phyloP scores from a whole-genome alignment of 2,329 filamentous ascomycete genomes.

The Colletotrichum falcatum region DNA sequence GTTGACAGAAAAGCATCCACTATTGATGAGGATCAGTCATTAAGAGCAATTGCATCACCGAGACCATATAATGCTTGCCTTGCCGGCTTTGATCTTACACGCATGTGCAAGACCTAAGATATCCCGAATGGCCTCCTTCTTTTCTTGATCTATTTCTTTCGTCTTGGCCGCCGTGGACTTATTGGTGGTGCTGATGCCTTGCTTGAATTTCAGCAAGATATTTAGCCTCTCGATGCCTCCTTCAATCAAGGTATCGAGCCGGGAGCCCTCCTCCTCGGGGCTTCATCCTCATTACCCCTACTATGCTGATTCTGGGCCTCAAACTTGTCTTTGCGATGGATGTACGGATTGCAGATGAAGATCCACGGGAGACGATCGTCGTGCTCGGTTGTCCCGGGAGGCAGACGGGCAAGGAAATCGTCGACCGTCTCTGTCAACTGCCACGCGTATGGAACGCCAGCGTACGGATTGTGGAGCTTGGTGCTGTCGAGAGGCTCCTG shows the following conservation, averaged over 20 bases:
- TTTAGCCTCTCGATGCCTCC: conserved; percentile 64
- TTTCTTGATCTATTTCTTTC: conserved; percentile 62
- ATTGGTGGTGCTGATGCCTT: conserved; percentile 55
- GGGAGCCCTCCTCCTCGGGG: conserved; percentile 57
- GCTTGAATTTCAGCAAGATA: conserved; percentile 61
- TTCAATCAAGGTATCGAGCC: conserved; percentile 62
- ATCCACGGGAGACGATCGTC: conserved; percentile 72
- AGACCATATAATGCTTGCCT: conserved; percentile 58
- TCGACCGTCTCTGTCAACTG: conserved; percentile 73
- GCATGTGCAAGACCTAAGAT: conserved; percentile 72
- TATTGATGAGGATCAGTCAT: conserved; percentile 46
- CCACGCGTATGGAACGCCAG: conserved; percentile 66
- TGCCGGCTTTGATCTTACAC: conserved; percentile 72
- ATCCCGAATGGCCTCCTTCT: conserved; percentile 61
- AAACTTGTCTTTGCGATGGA: conserved; percentile 51
- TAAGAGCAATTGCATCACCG: neutral
- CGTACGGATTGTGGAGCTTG: conserved; percentile 69
- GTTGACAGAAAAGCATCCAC: conserved; percentile 80
- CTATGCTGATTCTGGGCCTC: conserved; percentile 52
- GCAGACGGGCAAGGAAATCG: conserved; percentile 75
- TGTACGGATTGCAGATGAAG: conserved; percentile 75
- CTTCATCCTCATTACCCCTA: conserved; percentile 62
- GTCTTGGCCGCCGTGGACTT: conserved; percentile 53
- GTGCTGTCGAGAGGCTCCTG: conserved; percentile 19
- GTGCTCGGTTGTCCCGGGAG: conserved; percentile 70